Conservation (phyloP, 129 eudicot genomes). For the Calendula officinalis region DNA sequence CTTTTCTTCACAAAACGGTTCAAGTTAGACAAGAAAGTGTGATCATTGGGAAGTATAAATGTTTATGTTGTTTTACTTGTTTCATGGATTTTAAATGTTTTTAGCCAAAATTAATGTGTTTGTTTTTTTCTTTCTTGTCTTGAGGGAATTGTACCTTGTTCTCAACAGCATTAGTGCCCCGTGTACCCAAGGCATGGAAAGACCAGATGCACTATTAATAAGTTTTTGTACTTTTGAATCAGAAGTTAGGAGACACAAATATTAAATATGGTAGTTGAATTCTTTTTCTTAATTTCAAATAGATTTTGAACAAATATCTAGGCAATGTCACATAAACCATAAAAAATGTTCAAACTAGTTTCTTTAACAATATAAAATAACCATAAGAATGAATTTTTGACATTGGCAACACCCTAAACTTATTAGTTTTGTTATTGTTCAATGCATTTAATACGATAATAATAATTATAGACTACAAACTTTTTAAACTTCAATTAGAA, state of each 20-base stretch:
- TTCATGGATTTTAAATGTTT: conserved; percentile 13
- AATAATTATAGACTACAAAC: conserved; percentile 4
- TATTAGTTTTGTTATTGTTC: background rate
- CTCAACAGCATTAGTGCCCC: conserved; percentile 29
- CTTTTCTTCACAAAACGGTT: conserved; percentile 53
- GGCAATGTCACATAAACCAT: conserved; percentile 17
- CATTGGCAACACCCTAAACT: no score
- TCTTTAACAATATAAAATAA: background rate
- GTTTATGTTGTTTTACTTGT: background rate
- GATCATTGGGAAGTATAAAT: conserved; percentile 13
- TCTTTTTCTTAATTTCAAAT: conserved; percentile 9
- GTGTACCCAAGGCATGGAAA: conserved; percentile 28
- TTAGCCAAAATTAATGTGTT: conserved; percentile 2
- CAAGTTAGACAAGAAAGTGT: conserved; percentile 41
- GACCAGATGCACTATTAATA: conserved; percentile 30
- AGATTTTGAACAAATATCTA: conserved; percentile 18
- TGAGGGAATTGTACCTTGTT: conserved; percentile 19
- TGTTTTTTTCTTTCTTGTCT: conserved; percentile 5
- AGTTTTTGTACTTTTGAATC: conserved; percentile 27
- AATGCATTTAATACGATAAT: conserved; percentile 16
- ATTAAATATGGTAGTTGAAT: conserved; percentile 40
- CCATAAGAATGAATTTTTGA: no score
- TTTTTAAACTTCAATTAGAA: background rate
- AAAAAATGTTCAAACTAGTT: conserved; percentile 17
- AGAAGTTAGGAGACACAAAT: conserved; percentile 29